Percentiles rank a stretch among this genome's conserved stretches.
These are phyloP conservation scores for Urostyla sp. DNA, from an alignment of 73 alveolate genomes.

Conservation along the genomic window DNA sequence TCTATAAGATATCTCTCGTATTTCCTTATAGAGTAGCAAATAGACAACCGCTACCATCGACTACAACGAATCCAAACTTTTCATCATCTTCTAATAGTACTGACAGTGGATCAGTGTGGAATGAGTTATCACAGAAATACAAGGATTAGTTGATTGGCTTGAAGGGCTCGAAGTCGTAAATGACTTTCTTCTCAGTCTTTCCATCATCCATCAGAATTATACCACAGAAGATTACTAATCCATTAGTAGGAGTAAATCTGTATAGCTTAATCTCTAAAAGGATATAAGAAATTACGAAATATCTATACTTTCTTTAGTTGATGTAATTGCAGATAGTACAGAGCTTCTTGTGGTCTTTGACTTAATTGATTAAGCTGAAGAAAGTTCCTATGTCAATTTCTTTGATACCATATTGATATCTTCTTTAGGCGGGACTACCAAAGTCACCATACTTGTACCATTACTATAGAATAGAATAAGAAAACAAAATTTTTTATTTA, in stretches of 20 bases:
- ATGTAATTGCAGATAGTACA: slow-evolving; percentile 85
- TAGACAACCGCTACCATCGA: slow-evolving; percentile 98
- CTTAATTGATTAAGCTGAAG: slow-evolving; percentile 93
- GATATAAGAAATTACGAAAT: not conserved
- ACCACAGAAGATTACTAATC: slow-evolving; percentile 97
- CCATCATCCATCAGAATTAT: slow-evolving; percentile 95
- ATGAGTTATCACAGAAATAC: slow-evolving; percentile 95
- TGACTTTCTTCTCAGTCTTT: slow-evolving; percentile 90
- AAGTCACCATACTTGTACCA: slow-evolving; percentile 93
- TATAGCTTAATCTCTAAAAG: slow-evolving; percentile 81
- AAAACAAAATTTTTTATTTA: too few species aligned
- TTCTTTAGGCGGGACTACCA: slow-evolving; percentile 91
- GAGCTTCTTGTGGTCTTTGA: slow-evolving; percentile 87
- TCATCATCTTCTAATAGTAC: slow-evolving; percentile 86
- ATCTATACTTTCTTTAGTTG: slow-evolving; percentile 77
- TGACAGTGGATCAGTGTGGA: slow-evolving; percentile 89
- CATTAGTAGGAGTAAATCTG: slow-evolving; percentile 97
- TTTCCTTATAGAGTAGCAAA: slow-evolving; percentile 98
- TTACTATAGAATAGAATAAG: too few species aligned
- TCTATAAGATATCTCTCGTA: slow-evolving; percentile 86
- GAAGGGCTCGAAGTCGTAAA: slow-evolving; percentile 98
- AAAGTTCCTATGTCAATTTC: slow-evolving; percentile 85
- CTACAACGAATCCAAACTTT: slow-evolving; percentile 96
- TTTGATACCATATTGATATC: slow-evolving; percentile 78
- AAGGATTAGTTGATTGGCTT: slow-evolving; percentile 96